Evolutionary conservation across 2,329 filamentous ascomycete genomes (phyloP).

Genomic region (Escovopsis sp.): DNA sequence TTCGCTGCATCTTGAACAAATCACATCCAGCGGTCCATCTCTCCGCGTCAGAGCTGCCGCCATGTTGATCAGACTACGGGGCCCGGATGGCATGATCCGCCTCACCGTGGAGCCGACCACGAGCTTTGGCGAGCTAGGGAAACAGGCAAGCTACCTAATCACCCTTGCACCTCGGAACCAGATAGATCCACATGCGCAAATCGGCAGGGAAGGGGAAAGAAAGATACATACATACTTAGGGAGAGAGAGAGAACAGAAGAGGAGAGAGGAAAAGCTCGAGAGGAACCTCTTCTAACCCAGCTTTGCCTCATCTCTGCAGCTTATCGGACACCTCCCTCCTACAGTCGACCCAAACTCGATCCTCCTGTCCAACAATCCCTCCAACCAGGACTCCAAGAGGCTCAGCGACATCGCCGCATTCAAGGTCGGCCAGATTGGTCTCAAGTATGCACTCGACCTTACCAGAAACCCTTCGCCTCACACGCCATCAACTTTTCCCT

Average conservation of each 20-base stretch:
- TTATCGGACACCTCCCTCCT: slow-evolving; percentile 41
- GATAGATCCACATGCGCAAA: no score
- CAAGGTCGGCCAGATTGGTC: slow-evolving; percentile 41
- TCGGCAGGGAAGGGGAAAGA: no score
- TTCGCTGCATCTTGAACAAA: no score
- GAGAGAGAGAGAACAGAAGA: no score
- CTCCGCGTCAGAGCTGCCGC: slow-evolving; percentile 10
- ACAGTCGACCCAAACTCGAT: slow-evolving; percentile 47
- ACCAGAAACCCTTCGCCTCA: slow-evolving; percentile 4
- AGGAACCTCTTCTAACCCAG: not conserved
- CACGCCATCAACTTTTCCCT: no score
- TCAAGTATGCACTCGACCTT: slow-evolving; percentile 30
- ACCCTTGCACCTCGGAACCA: no score
- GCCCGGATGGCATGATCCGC: slow-evolving; percentile 84
- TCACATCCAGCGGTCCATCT: no score
- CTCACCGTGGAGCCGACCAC: slow-evolving; percentile 61
- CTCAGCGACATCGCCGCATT: slow-evolving; percentile 42
- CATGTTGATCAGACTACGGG: slow-evolving; percentile 78
- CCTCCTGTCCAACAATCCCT: slow-evolving; percentile 45
- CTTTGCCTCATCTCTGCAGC: slow-evolving; percentile 19
- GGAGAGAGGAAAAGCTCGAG: no score
- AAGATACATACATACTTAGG: no score
- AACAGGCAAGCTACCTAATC: slow-evolving; percentile 25
- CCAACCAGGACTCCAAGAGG: slow-evolving; percentile 40
- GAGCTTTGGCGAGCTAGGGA: slow-evolving; percentile 50